A percentile compares a stretch with the other conserved stretches of the same genome.
Evolutionary conservation across 306 rosid genomes (phyloP).

Genomic region (Quillaja saponaria): DNA sequence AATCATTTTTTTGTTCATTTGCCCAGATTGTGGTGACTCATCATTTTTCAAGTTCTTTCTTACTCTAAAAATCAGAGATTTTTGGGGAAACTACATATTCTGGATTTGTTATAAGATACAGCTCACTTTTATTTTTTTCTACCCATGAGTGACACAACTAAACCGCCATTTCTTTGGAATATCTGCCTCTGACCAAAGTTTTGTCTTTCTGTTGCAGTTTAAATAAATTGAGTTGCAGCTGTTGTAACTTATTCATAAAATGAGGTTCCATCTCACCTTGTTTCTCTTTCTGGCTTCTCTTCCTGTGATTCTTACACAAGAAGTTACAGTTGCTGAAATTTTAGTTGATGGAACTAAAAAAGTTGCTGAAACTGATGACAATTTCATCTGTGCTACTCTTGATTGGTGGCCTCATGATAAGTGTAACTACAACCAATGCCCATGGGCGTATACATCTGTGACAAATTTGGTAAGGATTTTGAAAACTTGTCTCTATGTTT

Average conservation of each 20-base stretch:
- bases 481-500: slow-evolving; percentile 12
- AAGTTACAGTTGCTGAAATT: slow-evolving; percentile 43
- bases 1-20: too few species aligned
- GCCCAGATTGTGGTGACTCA: too few species aligned
- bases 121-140: slow-evolving; percentile 8
- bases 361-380: slow-evolving; percentile 63
- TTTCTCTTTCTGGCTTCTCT: slow-evolving; percentile 57
- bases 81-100: too few species aligned
- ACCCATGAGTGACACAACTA: slow-evolving; percentile 20
- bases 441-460: slow-evolving; percentile 80
- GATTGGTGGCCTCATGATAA: slow-evolving; percentile 99
- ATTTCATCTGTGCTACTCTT: slow-evolving; percentile 88
- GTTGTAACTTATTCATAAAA: slow-evolving; percentile 36
- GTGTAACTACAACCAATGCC: slow-evolving; percentile 81
- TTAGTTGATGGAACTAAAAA: slow-evolving; percentile 54
- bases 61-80: too few species aligned
- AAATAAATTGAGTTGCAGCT: slow-evolving; percentile 36
- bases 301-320: slow-evolving; percentile 47
- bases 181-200: slow-evolving; percentile 23
- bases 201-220: slow-evolving; percentile 35
- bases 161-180: slow-evolving; percentile 14
- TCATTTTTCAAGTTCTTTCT: too few species aligned
- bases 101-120: background rate
- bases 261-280: slow-evolving; percentile 54
- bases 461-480: slow-evolving; percentile 60